Percentiles rank a stretch among this genome's conserved stretches.
Conservation (phyloP, 352 stramenopile species). For the Pythium vanterpoolii region DNA sequence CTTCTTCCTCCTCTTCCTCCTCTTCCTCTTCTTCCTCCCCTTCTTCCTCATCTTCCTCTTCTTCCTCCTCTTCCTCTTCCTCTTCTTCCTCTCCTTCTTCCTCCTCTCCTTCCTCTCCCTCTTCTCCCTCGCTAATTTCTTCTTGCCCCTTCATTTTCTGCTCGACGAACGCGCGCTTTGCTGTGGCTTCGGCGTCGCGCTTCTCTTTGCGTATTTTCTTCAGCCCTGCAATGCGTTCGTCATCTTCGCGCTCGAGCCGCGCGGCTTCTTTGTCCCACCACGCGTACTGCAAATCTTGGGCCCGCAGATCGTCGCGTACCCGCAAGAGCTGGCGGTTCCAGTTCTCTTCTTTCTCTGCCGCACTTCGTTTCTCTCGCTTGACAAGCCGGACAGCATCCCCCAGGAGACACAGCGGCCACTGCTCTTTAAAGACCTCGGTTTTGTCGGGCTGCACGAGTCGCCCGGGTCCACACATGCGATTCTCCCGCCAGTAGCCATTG, state of each 20-base stretch:
- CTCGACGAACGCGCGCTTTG: conserved; percentile 60
- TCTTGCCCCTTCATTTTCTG: conserved; percentile 29
- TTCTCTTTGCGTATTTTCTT: conserved; percentile 54
- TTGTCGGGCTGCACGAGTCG: conserved; percentile 39
- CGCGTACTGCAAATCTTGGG: conserved; percentile 55
- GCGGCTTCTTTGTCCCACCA: conserved; percentile 60
- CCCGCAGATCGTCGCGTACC: conserved; percentile 63
- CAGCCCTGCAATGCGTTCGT: conserved; percentile 38
- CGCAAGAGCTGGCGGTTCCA: conserved; percentile 55
- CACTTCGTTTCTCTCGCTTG: conserved; percentile 33
- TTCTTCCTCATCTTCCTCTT: conserved; percentile 19
- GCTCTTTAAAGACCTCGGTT: conserved; percentile 39
- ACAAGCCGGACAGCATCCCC: conserved; percentile 55
- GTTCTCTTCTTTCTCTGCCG: conserved; percentile 30
- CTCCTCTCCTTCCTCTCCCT: conserved; percentile 18
- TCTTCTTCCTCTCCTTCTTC: conserved; percentile 22
- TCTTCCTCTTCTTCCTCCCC: conserved; percentile 25
- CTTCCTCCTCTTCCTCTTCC: conserved; percentile 19
- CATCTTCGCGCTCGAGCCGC: conserved; percentile 40
- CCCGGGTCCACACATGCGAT: conserved; percentile 58
- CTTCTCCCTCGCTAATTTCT: conserved; percentile 15
- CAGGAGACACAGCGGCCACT: conserved; percentile 59
- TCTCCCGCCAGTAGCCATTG: conserved; percentile 43
- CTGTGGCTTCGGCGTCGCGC: conserved; percentile 44
- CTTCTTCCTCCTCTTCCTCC: conserved; percentile 3